A percentile compares a stretch with the other conserved stretches of the same genome.
phyloP scores from a whole-genome alignment of 768 basidiomycete genomes.

The Astraeus odoratus region DNA sequence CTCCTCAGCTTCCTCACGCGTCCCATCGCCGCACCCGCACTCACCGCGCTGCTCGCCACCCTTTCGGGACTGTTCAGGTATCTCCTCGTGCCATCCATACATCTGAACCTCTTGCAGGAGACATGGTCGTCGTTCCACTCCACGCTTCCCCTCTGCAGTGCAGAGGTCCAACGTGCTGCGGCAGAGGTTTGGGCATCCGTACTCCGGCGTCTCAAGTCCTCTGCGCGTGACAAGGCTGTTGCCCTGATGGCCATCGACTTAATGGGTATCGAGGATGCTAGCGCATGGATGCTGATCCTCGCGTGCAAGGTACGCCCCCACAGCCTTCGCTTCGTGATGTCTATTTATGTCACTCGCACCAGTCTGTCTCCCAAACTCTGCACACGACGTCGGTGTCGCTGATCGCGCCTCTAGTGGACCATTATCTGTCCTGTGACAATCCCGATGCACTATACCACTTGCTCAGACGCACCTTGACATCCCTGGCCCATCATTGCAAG shows the following conservation, averaged over 20 bases:
- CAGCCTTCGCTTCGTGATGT: slow-evolving; percentile 5
- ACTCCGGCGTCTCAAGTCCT: slow-evolving; percentile 62
- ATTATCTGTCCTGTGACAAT: slow-evolving; percentile 39
- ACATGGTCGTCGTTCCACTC: slow-evolving; percentile 54
- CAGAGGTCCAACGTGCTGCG: slow-evolving; percentile 68
- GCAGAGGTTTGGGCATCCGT: slow-evolving; percentile 86
- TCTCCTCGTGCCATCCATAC: slow-evolving; percentile 59
- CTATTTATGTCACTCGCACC: not conserved
- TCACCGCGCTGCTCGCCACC: slow-evolving; percentile 61
- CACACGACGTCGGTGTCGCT: slow-evolving; percentile 70
- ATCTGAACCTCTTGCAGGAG: slow-evolving; percentile 42
- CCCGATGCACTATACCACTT: slow-evolving; percentile 44
- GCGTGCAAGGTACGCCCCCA: slow-evolving; percentile 60
- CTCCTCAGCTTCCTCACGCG: slow-evolving; percentile 53
- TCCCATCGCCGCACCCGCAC: slow-evolving; percentile 50
- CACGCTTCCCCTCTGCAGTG: slow-evolving; percentile 50
- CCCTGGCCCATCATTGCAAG: slow-evolving; percentile 79
- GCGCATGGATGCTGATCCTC: slow-evolving; percentile 68
- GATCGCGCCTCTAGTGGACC: slow-evolving; percentile 48
- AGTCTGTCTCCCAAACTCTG: slow-evolving; percentile 80
- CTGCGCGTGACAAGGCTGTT: slow-evolving; percentile 50
- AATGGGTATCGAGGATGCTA: slow-evolving; percentile 51
- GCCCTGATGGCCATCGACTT: slow-evolving; percentile 45
- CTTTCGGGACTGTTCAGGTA: slow-evolving; percentile 66
- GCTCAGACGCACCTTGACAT: slow-evolving; percentile 67